A percentile compares a stretch with the other conserved stretches of the same genome.
Evolutionary conservation across 495 filamentous ascomycete species (phyloP).

Genomic region (Hypoxylon perforatum): DNA sequence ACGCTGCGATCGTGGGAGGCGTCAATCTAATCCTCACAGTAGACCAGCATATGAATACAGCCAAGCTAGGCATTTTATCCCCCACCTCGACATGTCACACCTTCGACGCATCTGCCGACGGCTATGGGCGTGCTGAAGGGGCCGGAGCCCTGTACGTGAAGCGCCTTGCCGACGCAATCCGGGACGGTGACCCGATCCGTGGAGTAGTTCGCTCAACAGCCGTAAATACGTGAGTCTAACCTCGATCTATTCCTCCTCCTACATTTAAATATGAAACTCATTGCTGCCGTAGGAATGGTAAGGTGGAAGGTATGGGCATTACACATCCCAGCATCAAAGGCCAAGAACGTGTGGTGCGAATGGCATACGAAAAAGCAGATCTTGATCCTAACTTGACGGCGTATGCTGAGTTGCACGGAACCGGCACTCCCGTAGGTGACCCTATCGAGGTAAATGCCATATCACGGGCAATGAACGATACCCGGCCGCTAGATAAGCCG

Average conservation of each 20-base stretch:
- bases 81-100: constrained; percentile 56
- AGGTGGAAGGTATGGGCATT: constrained; percentile 6
- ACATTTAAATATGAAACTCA: background rate
- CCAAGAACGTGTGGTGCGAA: constrained; percentile 5
- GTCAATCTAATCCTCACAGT: constrained; percentile 59
- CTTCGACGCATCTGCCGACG: constrained; percentile 66
- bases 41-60: constrained; percentile 39
- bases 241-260: background rate
- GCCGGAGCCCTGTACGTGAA: constrained; percentile 65
- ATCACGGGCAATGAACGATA: constrained; percentile 51
- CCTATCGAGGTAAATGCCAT: constrained; percentile 58
- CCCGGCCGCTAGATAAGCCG: constrained; percentile 44
- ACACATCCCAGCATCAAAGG: constrained; percentile 11
- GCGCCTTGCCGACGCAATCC: constrained; percentile 56
- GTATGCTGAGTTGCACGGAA: constrained; percentile 58
- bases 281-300: constrained; percentile 3
- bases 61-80: constrained; percentile 43
- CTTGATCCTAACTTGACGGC: constrained; percentile 46
- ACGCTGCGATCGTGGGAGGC: constrained; percentile 59
- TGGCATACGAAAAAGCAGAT: constrained; percentile 37
- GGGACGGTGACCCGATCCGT: constrained; percentile 61
- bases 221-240: constrained; percentile 49
- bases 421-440: constrained; percentile 63
- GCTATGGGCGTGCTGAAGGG: constrained; percentile 70
- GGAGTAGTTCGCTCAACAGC: constrained; percentile 64